Conservation (phyloP, 1,139 yeast genomes). For the Blastobotrys capitulatus region DNA sequence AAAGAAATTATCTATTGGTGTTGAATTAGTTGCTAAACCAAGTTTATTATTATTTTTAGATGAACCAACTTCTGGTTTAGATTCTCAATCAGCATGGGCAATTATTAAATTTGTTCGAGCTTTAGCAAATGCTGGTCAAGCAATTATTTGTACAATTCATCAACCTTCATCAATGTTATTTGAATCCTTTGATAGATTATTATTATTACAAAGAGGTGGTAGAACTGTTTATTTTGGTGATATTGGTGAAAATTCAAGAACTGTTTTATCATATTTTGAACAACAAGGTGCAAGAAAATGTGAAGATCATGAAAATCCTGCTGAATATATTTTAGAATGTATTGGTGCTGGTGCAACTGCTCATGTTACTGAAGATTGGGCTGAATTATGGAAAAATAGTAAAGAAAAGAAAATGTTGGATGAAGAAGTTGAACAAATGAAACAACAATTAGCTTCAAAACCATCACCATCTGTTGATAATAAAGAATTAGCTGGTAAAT, state of each 20-base stretch:
- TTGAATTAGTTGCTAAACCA: slow-evolving; percentile 54
- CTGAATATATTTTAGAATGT: slow-evolving; percentile 58
- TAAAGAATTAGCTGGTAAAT: slow-evolving; percentile 19
- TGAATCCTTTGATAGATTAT: slow-evolving; percentile 47
- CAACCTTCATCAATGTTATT: slow-evolving; percentile 55
- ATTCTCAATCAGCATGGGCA: slow-evolving; percentile 56
- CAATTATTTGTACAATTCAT: slow-evolving; percentile 52
- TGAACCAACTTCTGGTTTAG: slow-evolving; percentile 57
- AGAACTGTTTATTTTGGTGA: slow-evolving; percentile 64
- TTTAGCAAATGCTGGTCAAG: slow-evolving; percentile 51
- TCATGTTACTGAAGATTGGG: slow-evolving; percentile 40
- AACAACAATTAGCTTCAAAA: slow-evolving; percentile 25
- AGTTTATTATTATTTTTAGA: slow-evolving; percentile 47
- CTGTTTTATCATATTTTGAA: slow-evolving; percentile 52
- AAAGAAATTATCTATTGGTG: slow-evolving; percentile 61
- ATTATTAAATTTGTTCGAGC: slow-evolving; percentile 47
- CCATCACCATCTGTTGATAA: slow-evolving; percentile 12
- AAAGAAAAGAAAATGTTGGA: slow-evolving; percentile 37
- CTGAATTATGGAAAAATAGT: slow-evolving; percentile 39
- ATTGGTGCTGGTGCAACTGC: slow-evolving; percentile 71
- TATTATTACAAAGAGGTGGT: slow-evolving; percentile 51
- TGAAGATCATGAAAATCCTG: slow-evolving; percentile 52
- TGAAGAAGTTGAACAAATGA: slow-evolving; percentile 36
- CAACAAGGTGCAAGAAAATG: slow-evolving; percentile 46
- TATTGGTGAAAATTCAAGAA: slow-evolving; percentile 48